Evolutionary conservation across 805 yeast genomes (phyloP), one percentile per base, ranked within the genome.

Genomic region (Hermanozyma aechmeae): DNA sequence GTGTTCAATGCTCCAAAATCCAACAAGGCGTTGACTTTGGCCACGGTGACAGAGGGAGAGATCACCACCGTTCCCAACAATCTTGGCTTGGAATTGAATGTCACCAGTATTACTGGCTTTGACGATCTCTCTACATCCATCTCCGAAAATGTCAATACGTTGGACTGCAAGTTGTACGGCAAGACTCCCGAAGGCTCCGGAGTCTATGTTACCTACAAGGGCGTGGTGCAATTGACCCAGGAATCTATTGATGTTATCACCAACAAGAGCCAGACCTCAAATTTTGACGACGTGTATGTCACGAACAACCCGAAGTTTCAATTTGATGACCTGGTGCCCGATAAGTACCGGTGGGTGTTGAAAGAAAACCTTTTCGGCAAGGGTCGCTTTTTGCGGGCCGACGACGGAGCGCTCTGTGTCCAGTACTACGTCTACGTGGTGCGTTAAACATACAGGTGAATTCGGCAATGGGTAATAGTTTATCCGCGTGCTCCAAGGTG

Each of bases 341-440:
- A 53, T 11, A 69, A 67, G 40, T 54, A 50, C 43, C 47, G 58
- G 38, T 76, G 84, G 84, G 65, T 66, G 12, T 38, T 54, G 24
- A 46, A 52, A 26, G 64, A 67, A 46, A 68, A 61, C 39, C 56
- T 73, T 32, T 27, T 73, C 14, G 83, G 79, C 13, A 71, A 65
- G 45, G 83, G 84, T 19, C 61, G 78, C 33, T 74, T 75, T 42
- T 44, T 68, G 27, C 61, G 76, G 41, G 70, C 67, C 36, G 57
- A 48, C 4, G 43, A 55, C 5, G 74, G 69, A 13, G 39, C 21
- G 2, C 48, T 72, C 33, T 61, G 53, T 35, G 80, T 76, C 23
- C 80, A 76, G 51, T 76, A 75, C 56, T 60, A 54, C 37, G 50
- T 70, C 30, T 71, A 68, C 39, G 53, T 63, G 16, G 2, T 68